These are phyloP conservation scores for Notholithocarpus densiflorus DNA, from an alignment of 306 rosid species.

Conservation along the genomic window DNA sequence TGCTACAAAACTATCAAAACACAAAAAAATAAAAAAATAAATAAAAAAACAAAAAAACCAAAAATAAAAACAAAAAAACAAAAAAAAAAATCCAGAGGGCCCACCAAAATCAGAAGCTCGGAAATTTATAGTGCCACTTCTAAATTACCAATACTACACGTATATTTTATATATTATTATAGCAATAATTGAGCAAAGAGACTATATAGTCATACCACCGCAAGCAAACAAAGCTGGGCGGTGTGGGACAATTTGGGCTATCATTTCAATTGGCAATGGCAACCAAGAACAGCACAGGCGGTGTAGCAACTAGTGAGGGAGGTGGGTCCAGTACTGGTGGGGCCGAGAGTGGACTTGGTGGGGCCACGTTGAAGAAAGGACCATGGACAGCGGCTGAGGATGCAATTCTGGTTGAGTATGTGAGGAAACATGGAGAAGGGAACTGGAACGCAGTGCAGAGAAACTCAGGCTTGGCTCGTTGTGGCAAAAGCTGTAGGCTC, in stretches of 20 bases:
- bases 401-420: slow-evolving; percentile 65
- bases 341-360: slow-evolving; percentile 15
- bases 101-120: neutral
- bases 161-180: too few relatives aligned
- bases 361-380: slow-evolving; percentile 56
- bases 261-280: neutral
- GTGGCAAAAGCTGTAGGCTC: slow-evolving; percentile 93
- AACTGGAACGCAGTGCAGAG: slow-evolving; percentile 82
- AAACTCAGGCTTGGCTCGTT: slow-evolving; percentile 67
- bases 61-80: neutral
- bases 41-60: neutral
- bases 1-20: neutral
- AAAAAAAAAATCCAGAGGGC: neutral
- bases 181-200: neutral
- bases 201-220: too few relatives aligned
- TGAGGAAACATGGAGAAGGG: slow-evolving; percentile 82
- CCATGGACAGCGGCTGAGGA: slow-evolving; percentile 91
- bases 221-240: too few relatives aligned
- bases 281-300: slow-evolving; percentile 2
- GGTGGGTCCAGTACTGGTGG: slow-evolving; percentile 14
- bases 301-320: slow-evolving; percentile 16
- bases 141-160: too few relatives aligned
- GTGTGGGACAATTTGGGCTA: neutral
- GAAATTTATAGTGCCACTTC: neutral
- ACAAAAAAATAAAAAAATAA: neutral